Evolutionary conservation across 1,284 basidiomycete species (phyloP), one percentile per base, ranked within the genome.

Genomic region (Paramarasmius palmivorus): DNA sequence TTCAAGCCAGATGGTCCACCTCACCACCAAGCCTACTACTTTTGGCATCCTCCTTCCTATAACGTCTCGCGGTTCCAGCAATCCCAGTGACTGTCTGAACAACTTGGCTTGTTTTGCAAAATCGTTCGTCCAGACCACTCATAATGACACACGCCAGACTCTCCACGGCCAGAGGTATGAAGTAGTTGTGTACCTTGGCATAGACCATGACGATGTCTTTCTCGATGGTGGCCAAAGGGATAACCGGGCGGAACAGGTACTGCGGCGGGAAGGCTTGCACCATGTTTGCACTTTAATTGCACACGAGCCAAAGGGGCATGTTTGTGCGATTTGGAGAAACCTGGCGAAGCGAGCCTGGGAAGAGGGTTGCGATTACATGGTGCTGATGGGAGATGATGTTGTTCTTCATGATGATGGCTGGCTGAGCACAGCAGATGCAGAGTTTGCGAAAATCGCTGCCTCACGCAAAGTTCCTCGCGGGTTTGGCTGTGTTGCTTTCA

Each of bases 301-400:
- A 57, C 51, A 68, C 3, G 66, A 72, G 45, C 77, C 76, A 0
- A 62, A 64, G 2, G 82, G 82, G 0, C 70, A 77, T 52, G 70
- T 84, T 25, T 84, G 82, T 56, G 69, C 69, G 14, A 73, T 83
- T 15, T 85, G 82, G 83, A 63, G 78, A 35, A 69, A 77, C 36
- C 74, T 73, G 42, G 80, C 83, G 7, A 67, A 62, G 37, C 60
- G 56, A 45, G 83, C 83, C 4, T 82, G 73, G 71, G 41, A 69
- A 19, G 78, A 81, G 42, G 57, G 63, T 0, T 81, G 76, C 53
- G 74, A 81, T 52, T 84, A 81, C 59, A 73, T 78, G 54, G 69
- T 75, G 3, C 72, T 84, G n/a, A 68, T 84, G 69, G 81, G 81
- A 6, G 81, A 84, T 55, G 82, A 84, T 54, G 75, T 84, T 1